Base-by-base conservation (phyloP, 345 rosid species). In the Populus alba region DNA sequence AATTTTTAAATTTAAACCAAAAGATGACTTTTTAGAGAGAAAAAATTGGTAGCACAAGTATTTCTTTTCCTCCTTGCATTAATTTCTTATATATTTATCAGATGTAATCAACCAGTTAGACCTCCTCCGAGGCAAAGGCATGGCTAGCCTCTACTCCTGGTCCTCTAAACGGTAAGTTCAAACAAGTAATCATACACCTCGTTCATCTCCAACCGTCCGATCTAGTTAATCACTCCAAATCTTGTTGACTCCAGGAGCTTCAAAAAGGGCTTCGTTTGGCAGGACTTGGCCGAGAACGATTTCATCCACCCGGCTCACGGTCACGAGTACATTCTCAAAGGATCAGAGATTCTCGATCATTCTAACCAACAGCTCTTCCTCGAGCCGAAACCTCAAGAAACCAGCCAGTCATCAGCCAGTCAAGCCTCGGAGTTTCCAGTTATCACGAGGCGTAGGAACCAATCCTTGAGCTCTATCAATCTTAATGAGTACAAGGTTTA, bases 181-280 rank as follows among this genome's bases (percentile, higher is more conserved):
- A 13, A 6, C 18, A 22, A 66, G n/a, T 5, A 4, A 25, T 12
- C 1, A 35, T 41, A 23, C n/a, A 20, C 37, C n/a, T 3, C 18
- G 1, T 67, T 67, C 43, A 47, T 35, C 12, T n/a, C 17, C 77
- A 61, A 31, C 72, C 73, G 67, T 79, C 31, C 2, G 76, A 85
- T 83, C 74, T 67, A 37, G 66, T 83, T 78, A 17, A 75, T 10
- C 45, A 41, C 45, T 41, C 45, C 45, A 41, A 41, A 41, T 35
- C n/a, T 23, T 38, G 47, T 23, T 22, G 25, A 41, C 38, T 25
- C 73, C 92, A 93, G 98, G 92, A 88, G 92, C 82, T 92, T 93
- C 94, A 93, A 89, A 83, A 95, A 89, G 74, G 98, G 99, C 53
- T 95, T 91, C 75, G 98, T 95, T 55, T 95, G 99, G 99, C 94